Evolutionary conservation across 768 basidiomycete genomes (phyloP), one percentile per base, ranked within the genome.

Genomic region (Pleurotus djamor): DNA sequence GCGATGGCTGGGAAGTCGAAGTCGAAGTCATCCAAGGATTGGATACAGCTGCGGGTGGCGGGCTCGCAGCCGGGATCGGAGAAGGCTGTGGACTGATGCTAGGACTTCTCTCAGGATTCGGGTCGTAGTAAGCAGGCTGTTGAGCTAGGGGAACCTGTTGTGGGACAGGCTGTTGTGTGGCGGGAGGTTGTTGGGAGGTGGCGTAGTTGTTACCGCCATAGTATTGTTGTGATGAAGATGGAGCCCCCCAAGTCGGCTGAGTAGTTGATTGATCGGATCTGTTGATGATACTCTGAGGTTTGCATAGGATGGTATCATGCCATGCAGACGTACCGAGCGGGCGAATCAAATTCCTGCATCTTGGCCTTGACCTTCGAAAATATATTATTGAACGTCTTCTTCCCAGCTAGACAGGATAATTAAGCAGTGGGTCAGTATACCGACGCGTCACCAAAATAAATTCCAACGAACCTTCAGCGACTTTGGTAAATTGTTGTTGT

Each of bases 351-450:
- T 65, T 93, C 92, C 66, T 89, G 87, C 60, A 93, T 85, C 80
- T 93, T 94, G 4, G 90, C 85, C 67, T 85, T 92, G 49, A 92
- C 89, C 69, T 89, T 93, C 36, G 84, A 84, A 43, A 93, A 78
- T 32, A 94, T 69, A 7, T 75, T 80, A 49, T 81, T 85, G 70
- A 94, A 83, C 0, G 91, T 93, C 72, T 86, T 89, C 75, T 90
- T 92, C 3, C 92, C 91, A 56, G 81, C 88, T 90, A 59, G 3
- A 1, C 21, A 3, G 3, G 21, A 28, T 28, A 28, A 28, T 28
- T 28, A 28, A 28, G 21, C 21, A 28, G 21, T 3, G 21, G 21
- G 2, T 28, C 21, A 28, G 21, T 28, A 28, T 28, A 28, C 21
- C 21, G 21, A 28, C 21, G 21, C 3, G 21, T 28, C 21, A n/a